phyloP scores from a whole-genome alignment of 1,284 basidiomycete species.

The Waitea zeae region DNA sequence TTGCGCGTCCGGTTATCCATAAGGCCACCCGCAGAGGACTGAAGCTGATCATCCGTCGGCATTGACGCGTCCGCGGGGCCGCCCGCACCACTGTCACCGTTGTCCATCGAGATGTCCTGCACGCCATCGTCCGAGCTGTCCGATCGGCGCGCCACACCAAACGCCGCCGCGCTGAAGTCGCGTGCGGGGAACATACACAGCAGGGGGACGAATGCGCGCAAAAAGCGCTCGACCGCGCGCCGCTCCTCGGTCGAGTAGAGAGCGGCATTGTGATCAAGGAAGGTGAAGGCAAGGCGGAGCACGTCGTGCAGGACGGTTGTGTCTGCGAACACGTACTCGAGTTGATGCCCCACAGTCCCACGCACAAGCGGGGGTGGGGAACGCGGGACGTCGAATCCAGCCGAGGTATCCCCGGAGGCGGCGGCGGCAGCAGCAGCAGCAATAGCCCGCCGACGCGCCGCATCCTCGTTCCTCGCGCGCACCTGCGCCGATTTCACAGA shows the following conservation, averaged over 20 bases:
- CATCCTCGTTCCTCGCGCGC: slow-evolving; percentile 41
- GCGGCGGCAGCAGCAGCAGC: background rate
- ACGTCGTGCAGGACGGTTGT: slow-evolving; percentile 73
- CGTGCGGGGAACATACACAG: slow-evolving; percentile 63
- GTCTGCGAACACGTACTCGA: slow-evolving; percentile 71
- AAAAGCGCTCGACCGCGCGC: slow-evolving; percentile 70
- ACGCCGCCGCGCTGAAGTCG: too few relatives aligned
- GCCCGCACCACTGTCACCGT: slow-evolving; percentile 15
- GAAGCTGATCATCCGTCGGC: too few relatives aligned
- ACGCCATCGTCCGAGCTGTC: slow-evolving; percentile 21
- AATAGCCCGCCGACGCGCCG: slow-evolving; percentile 11
- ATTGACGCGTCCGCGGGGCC: slow-evolving; percentile 14
- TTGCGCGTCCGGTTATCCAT: slow-evolving; percentile 16
- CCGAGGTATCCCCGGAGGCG: too few relatives aligned
- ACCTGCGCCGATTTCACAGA: slow-evolving; percentile 46
- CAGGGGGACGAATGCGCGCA: slow-evolving; percentile 73
- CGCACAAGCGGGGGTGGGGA: slow-evolving; percentile 18
- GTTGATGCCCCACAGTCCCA: slow-evolving; percentile 48
- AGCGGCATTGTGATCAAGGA: slow-evolving; percentile 72
- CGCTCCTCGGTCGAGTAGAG: slow-evolving; percentile 68
- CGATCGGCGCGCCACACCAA: too few relatives aligned
- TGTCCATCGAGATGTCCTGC: slow-evolving; percentile 21
- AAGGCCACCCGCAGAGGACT: background rate
- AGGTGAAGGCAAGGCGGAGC: slow-evolving; percentile 80
- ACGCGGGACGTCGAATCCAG: slow-evolving; percentile 16